phyloP scores from a whole-genome alignment of 352 stramenopile species.

The Phytophthora sansomeana region DNA sequence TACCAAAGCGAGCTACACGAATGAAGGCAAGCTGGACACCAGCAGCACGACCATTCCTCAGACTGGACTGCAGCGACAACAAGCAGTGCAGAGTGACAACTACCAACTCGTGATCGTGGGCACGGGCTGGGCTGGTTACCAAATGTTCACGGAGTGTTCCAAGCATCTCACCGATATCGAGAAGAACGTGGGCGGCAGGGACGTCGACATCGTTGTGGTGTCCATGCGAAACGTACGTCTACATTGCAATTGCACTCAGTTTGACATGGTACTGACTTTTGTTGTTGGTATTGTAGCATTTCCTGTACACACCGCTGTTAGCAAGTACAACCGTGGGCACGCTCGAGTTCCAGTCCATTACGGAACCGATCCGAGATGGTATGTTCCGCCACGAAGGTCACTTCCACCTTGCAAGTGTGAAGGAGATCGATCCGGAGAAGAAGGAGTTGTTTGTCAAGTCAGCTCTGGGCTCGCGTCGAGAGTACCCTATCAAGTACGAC shows the following conservation, averaged over 20 bases:
- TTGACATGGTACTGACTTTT: constrained; percentile 1
- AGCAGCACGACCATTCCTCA: neutral
- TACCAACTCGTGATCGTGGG: constrained; percentile 82
- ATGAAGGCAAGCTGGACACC: constrained; percentile 9
- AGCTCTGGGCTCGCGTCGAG: constrained; percentile 54
- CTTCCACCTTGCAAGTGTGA: constrained; percentile 78
- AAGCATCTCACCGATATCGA: constrained; percentile 75
- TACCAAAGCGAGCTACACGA: constrained; percentile 32
- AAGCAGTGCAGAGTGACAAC: constrained; percentile 46
- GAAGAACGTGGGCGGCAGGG: constrained; percentile 47
- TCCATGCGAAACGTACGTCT: constrained; percentile 74
- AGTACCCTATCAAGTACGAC: constrained; percentile 93
- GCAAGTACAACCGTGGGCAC: constrained; percentile 95
- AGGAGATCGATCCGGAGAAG: constrained; percentile 74
- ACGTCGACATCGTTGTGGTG: constrained; percentile 76
- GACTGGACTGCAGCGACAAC: neutral
- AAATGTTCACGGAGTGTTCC: constrained; percentile 75
- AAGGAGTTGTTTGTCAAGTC: constrained; percentile 76
- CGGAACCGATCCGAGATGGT: constrained; percentile 94
- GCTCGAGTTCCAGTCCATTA: constrained; percentile 97
- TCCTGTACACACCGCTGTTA: constrained; percentile 98
- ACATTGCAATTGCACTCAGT: neutral
- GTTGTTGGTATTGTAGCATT: constrained; percentile 75
- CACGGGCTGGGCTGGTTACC: constrained; percentile 80
- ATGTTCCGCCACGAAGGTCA: constrained; percentile 74